phyloP scores from a whole-genome alignment of 148 eudicot species.

The Vaccinium corymbosum region DNA sequence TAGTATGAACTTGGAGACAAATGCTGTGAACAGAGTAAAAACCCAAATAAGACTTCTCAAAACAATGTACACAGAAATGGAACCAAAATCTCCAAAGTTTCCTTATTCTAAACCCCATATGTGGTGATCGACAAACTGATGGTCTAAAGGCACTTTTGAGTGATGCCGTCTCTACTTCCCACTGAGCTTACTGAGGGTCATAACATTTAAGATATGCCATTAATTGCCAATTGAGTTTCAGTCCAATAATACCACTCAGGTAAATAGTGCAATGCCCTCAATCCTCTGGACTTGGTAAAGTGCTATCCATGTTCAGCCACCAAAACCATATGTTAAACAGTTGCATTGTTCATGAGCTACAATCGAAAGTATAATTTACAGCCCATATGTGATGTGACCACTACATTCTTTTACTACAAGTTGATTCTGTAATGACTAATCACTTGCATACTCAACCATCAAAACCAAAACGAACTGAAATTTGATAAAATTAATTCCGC shows the following conservation, averaged over 20 bases:
- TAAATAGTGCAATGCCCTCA: no score
- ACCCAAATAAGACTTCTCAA: neutral
- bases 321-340: neutral
- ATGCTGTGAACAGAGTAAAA: neutral
- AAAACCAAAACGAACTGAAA: neutral
- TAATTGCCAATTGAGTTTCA: neutral
- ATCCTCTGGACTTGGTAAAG: no score
- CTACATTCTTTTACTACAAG: neutral
- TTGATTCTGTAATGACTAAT: neutral
- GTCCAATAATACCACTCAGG: no score
- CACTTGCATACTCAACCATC: neutral
- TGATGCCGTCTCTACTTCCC: neutral
- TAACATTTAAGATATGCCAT: neutral
- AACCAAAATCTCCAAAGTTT: neutral
- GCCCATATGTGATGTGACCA: neutral
- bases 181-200: neutral
- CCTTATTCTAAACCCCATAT: neutral
- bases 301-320: neutral
- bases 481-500: neutral
- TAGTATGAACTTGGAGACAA: neutral
- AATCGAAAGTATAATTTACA: neutral
- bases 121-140: neutral
- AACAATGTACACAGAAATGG: neutral
- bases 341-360: neutral
- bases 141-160: neutral